Base-by-base conservation (phyloP, 2,329 filamentous ascomycete genomes). In the Fusarium succisae region DNA sequence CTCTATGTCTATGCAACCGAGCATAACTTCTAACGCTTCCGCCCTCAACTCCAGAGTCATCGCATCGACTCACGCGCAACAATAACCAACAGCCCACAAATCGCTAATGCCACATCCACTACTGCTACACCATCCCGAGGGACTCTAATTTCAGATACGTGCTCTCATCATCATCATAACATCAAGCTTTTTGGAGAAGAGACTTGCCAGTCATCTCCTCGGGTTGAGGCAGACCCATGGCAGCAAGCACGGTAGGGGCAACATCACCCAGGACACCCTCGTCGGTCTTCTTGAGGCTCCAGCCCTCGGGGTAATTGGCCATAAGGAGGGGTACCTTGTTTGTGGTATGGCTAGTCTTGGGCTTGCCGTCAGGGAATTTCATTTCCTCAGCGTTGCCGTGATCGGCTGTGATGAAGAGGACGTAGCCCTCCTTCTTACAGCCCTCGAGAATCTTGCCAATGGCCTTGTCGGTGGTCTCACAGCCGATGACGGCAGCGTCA, bases 321-420 rank as follows among this genome's bases (percentile, higher is more conserved):
- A 99, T 98, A 84, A 98, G 91, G 82, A 99, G 96, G 15, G 96
- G 96, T 60, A 99, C 96, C 77, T 96, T 96, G 90, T 99, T 99
- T 76, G 93, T 95, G 51, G 96, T 99, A 88, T 99, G 96, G 58
- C 94, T 96, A 14, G 96, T 99, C 91, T 99, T 99, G 79, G 96
- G 96, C 82, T 94, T 97, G 82, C 95, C 95, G 82, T 98, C 94
- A 78, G 94, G 87, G 81, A 95, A 98, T 85, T 98, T 93, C 96
- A 99, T 99, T 87, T 99, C 96, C 87, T 99, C 96, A 65, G 96
- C 96, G 81, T 99, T 99, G 80, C 95, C 96, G 85, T 99, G 96
- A 84, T 99, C 96, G 37, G 96, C 89, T 11, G 96, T 99, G 83
- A 99, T 93, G 87, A 98, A 98, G 50, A 99, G 91, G 66, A 96